Conservation (phyloP, 495 filamentous ascomycete species). For the Lentithecium fluviatile region DNA sequence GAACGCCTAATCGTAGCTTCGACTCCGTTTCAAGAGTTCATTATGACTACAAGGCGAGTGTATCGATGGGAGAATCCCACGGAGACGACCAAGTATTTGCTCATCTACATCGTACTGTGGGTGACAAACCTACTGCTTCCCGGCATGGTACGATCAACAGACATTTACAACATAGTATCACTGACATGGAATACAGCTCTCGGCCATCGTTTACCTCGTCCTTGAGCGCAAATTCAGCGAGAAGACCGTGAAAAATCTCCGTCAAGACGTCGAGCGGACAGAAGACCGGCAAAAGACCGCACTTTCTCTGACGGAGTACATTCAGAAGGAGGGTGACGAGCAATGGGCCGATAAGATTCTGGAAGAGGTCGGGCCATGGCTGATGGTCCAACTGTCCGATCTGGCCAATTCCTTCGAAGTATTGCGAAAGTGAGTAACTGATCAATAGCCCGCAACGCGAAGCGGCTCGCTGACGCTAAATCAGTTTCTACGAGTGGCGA, state of each 20-base stretch:
- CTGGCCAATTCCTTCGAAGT: constrained; percentile 48
- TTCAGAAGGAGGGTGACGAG: constrained; percentile 47
- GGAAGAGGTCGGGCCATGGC: constrained; percentile 44
- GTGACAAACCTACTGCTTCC: constrained; percentile 13
- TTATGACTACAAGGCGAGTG: constrained; percentile 44
- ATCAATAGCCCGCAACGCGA: background rate
- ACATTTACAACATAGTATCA: constrained; percentile 45
- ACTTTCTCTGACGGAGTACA: constrained; percentile 44
- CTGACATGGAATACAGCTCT: constrained; percentile 44
- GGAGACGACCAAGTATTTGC: constrained; percentile 40
- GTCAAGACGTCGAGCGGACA: constrained; percentile 40
- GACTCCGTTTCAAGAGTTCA: constrained; percentile 47
- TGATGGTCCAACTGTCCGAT: constrained; percentile 49
- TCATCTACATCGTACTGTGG: constrained; percentile 18
- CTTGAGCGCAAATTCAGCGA: constrained; percentile 43
- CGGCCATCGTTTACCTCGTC: constrained; percentile 39
- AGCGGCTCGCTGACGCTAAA: background rate
- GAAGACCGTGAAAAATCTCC: constrained; percentile 41
- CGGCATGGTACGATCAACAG: constrained; percentile 34
- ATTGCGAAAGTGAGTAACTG: constrained; percentile 39
- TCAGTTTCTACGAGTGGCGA: constrained; percentile 50
- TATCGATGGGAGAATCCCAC: constrained; percentile 49
- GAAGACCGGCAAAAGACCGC: constrained; percentile 39
- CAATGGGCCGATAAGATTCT: constrained; percentile 46
- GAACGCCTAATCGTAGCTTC: constrained; percentile 50